Evolutionary conservation across 768 basidiomycete species (phyloP).

Genomic region (Gelatoporia subvermispora): DNA sequence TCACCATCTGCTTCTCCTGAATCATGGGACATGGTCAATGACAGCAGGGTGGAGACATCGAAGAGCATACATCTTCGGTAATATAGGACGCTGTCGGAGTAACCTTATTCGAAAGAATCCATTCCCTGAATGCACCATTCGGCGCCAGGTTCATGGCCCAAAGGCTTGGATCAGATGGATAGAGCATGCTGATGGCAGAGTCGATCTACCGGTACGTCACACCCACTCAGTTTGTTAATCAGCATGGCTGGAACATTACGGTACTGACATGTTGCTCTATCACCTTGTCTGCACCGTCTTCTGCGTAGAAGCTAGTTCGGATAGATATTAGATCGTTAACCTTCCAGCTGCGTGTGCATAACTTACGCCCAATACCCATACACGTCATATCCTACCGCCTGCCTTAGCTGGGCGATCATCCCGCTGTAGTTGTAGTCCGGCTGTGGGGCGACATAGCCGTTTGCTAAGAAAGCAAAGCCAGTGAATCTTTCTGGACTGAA

Average conservation of each 20-base stretch:
- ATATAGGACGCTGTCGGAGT: conserved; percentile 26
- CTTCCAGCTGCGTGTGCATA: background rate
- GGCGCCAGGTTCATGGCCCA: conserved; percentile 33
- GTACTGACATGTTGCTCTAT: conserved; percentile 1
- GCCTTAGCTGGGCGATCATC: conserved; percentile 21
- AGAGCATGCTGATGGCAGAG: conserved; percentile 32
- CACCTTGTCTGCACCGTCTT: background rate
- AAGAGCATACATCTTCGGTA: conserved; percentile 24
- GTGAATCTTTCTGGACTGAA: conserved; percentile 36
- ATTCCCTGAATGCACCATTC: conserved; percentile 30
- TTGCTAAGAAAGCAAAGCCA: conserved; percentile 33
- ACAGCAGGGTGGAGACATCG: background rate
- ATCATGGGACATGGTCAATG: no score
- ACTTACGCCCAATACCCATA: conserved; percentile 39
- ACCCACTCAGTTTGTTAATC: background rate
- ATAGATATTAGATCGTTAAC: no score
- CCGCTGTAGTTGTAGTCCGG: conserved; percentile 22
- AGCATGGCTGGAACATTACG: no score
- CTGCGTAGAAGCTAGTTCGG: conserved; percentile 1
- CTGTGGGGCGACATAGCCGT: conserved; percentile 28
- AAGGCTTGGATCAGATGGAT: conserved; percentile 28
- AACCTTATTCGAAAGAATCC: conserved; percentile 22
- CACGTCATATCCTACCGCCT: conserved; percentile 31
- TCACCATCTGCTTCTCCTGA: conserved; percentile 16
- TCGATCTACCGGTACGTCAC: conserved; percentile 27